Base-by-base conservation (phyloP, 1,284 basidiomycete genomes). In the Sparassis latifolia region DNA sequence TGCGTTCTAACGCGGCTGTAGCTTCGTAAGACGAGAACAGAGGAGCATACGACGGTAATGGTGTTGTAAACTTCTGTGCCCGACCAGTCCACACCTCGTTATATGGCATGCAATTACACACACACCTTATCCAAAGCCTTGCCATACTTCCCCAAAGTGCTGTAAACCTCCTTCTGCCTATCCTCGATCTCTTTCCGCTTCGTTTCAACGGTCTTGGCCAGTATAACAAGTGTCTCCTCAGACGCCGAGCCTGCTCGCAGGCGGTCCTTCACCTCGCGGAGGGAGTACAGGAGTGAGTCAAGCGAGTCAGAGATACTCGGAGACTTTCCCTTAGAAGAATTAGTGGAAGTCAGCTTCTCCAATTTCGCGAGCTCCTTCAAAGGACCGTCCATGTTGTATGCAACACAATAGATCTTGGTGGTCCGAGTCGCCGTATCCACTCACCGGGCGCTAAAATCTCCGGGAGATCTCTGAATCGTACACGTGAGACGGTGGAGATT, bases 71-170 rank as follows among this genome's bases (percentile, higher is more conserved):
- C 77, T 79, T 87, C 90, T 92, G 58, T 40, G 47, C 10, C 31
- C 20, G 20, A 20, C 20, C 20, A 20, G 20, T 20, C 20, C 20
- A 44, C 33, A 12, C 32, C 38, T n/a, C 42, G 30, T 48, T 39
- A 55, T 35, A 53, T 47, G 12, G 46, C 33, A 52, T 58, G 30
- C 55, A 48, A 54, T 35, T 40, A 29, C 40, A 43, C 30, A 47
- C 69, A 43, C 48, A 91, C 93, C 85, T 95, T 97, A 65, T 97
- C 93, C 59, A 96, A 67, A 0, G 82, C 77, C 68, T 94, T 96
- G 32, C 90, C 90, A 37, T 93, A 75, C 57, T 80, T 81, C 20
- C 82, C 79, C 4, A 95, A 69, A 1, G 84, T 82, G 29, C 76
- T 79, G 62, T 94, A 91, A 48, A 92, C 78, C 58, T 92, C 91